Percentiles rank a stretch among this genome's conserved stretches.
Evolutionary conservation across 2,329 filamentous ascomycete species (phyloP).

Genomic region (Tolypocladium tropicale): DNA sequence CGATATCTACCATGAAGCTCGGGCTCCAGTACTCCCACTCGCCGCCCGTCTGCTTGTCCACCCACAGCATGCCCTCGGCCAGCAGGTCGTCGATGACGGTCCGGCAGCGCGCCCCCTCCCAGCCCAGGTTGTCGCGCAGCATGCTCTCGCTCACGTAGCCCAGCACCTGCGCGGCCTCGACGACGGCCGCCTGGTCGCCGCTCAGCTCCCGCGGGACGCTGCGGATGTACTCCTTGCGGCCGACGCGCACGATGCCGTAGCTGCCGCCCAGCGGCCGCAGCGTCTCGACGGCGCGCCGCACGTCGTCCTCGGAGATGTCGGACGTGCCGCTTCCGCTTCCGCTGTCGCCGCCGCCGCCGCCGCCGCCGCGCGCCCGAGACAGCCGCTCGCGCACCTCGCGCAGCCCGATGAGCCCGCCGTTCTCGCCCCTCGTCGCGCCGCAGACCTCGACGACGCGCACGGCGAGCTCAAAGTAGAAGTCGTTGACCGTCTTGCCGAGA

Average conservation of each 20-base stretch:
- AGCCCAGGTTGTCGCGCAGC: constrained; percentile 75
- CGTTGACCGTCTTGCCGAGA: constrained; percentile 82
- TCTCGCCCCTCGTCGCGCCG: constrained; percentile 73
- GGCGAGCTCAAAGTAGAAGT: constrained; percentile 97
- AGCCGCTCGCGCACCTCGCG: constrained; percentile 71
- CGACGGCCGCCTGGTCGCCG: constrained; percentile 81
- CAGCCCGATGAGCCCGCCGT: constrained; percentile 83
- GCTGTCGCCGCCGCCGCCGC: constrained; percentile 56
- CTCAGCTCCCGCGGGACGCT: constrained; percentile 93
- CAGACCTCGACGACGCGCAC: constrained; percentile 95
- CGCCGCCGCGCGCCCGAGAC: constrained; percentile 29
- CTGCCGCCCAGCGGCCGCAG: constrained; percentile 80
- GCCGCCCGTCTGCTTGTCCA: constrained; percentile 65
- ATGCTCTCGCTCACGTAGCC: constrained; percentile 87
- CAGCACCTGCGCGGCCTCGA: constrained; percentile 83
- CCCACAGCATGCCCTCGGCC: constrained; percentile 84
- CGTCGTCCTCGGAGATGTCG: constrained; percentile 83
- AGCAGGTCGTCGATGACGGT: constrained; percentile 88
- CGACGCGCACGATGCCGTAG: constrained; percentile 76
- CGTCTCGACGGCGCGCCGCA: constrained; percentile 78
- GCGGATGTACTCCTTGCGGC: constrained; percentile 76
- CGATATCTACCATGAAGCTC: constrained; percentile 52
- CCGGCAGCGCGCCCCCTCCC: constrained; percentile 74
- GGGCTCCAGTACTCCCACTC: constrained; percentile 95
- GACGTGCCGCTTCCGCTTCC: constrained; percentile 54